Percentiles rank a stretch among this genome's conserved stretches.
Evolutionary conservation across 257 asterid genomes (phyloP).

Genomic region (Thymus quinquecostatus): DNA sequence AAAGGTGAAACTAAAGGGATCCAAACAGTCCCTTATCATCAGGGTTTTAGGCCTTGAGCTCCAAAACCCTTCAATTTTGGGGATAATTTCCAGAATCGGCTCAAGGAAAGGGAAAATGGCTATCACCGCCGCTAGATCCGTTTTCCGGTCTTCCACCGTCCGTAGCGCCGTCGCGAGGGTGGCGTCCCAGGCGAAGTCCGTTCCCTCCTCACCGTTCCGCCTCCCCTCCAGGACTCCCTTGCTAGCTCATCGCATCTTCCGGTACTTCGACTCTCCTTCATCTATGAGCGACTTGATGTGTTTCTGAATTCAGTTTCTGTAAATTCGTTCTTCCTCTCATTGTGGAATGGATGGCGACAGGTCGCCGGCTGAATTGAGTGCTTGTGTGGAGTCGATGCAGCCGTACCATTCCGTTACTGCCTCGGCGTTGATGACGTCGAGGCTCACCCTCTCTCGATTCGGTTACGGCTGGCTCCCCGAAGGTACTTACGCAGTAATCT

Average conservation of each 20-base stretch:
- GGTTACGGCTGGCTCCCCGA: constrained; percentile 85
- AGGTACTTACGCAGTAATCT: constrained; percentile 45
- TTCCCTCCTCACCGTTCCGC: constrained; percentile 66
- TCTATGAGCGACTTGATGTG: no score
- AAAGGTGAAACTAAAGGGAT: background rate
- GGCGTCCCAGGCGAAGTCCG: constrained; percentile 62
- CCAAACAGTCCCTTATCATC: constrained; percentile 36
- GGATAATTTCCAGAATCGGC: background rate
- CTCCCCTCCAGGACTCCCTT: constrained; percentile 51
- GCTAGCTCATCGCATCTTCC: constrained; percentile 56
- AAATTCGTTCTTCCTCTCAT: no score
- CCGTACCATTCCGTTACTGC: constrained; percentile 89
- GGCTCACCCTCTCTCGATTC: constrained; percentile 73
- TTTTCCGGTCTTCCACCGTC: constrained; percentile 67
- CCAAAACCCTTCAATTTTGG: constrained; percentile 35
- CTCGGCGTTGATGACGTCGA: constrained; percentile 91
- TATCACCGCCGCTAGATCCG: constrained; percentile 62
- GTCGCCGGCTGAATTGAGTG: constrained; percentile 77
- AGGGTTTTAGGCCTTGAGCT: constrained; percentile 38
- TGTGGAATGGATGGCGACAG: constrained; percentile 23
- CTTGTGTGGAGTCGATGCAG: constrained; percentile 76
- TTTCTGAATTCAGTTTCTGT: no score
- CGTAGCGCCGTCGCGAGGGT: constrained; percentile 64
- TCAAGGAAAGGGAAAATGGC: constrained; percentile 41
- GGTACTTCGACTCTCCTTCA: no score